These are phyloP conservation scores for Karstenula rhodostoma DNA, from an alignment of 2,329 filamentous ascomycete species.

Conservation along the genomic window DNA sequence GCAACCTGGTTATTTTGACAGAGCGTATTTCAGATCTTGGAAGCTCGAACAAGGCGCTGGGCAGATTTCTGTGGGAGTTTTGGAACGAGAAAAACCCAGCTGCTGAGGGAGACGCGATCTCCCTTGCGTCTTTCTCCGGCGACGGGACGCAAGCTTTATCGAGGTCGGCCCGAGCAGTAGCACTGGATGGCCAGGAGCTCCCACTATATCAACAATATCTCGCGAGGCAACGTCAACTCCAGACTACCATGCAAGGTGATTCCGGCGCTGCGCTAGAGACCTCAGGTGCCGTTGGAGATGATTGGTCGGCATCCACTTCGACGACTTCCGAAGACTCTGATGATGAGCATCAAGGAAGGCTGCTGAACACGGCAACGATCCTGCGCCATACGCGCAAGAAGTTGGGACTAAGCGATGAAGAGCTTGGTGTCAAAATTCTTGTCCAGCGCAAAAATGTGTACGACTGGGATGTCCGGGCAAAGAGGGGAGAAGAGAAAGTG, in stretches of 20 bases:
- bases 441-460: conserved; percentile 89
- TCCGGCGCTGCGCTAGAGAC: conserved; percentile 70
- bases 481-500: conserved; percentile 90
- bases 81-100: conserved; percentile 44
- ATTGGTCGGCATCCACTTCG: conserved; percentile 84
- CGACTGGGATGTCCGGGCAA: conserved; percentile 90
- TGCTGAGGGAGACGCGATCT: conserved; percentile 33
- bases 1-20: conserved; percentile 87
- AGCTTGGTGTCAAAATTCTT: conserved; percentile 89
- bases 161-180: conserved; percentile 59
- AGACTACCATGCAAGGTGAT: conserved; percentile 78
- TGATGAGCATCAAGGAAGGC: conserved; percentile 87
- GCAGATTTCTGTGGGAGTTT: conserved; percentile 76
- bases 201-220: conserved; percentile 90
- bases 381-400: conserved; percentile 82
- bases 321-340: conserved; percentile 90
- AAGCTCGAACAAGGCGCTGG: conserved; percentile 58
- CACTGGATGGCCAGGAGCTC: conserved; percentile 79
- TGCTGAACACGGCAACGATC: conserved; percentile 85
- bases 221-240: conserved; percentile 84
- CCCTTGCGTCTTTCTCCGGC: conserved; percentile 70
- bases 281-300: conserved; percentile 78
- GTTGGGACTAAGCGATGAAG: conserved; percentile 84
- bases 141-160: conserved; percentile 57
- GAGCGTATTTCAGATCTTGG: conserved; percentile 67